These are phyloP conservation scores for Aspergillus awamori DNA, from an alignment of 2,329 filamentous ascomycete species.

Conservation along the genomic window DNA sequence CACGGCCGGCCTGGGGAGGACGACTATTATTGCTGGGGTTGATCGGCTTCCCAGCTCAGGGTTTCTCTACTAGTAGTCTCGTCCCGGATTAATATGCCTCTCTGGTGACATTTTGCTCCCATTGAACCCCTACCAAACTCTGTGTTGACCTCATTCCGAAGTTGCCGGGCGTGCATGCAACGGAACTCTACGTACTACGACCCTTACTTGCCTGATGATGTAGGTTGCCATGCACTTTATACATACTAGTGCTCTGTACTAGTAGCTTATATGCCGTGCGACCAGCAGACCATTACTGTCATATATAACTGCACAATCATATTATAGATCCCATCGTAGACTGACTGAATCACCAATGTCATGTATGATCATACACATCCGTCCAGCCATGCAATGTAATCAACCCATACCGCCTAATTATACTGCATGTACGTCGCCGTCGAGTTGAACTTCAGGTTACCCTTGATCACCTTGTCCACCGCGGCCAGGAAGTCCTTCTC, in stretches of 20 bases:
- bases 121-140: not conserved
- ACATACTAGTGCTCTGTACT: not conserved
- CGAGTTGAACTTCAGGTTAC: slow-evolving; percentile 98
- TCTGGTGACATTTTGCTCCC: not conserved
- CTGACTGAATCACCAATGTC: slow-evolving; percentile 28
- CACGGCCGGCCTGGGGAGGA: slow-evolving; percentile 12
- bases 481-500: slow-evolving; percentile 99
- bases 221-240: not conserved
- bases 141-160: not conserved
- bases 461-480: slow-evolving; percentile 99
- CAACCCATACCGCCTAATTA: slow-evolving; percentile 66
- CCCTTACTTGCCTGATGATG: not conserved
- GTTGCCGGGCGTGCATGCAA: not conserved
- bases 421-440: slow-evolving; percentile 99
- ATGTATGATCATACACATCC: slow-evolving; percentile 40
- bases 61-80: not conserved
- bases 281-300: not conserved
- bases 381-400: slow-evolving; percentile 33
- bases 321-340: slow-evolving; percentile 22
- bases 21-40: not conserved
- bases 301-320: slow-evolving; percentile 1
- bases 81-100: not conserved
- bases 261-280: not conserved
- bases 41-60: not conserved
- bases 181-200: too few relatives aligned